Percentiles rank a stretch among this genome's conserved stretches.
Evolutionary conservation across 345 rosid genomes (phyloP).

Genomic region (Linum lewisii): DNA sequence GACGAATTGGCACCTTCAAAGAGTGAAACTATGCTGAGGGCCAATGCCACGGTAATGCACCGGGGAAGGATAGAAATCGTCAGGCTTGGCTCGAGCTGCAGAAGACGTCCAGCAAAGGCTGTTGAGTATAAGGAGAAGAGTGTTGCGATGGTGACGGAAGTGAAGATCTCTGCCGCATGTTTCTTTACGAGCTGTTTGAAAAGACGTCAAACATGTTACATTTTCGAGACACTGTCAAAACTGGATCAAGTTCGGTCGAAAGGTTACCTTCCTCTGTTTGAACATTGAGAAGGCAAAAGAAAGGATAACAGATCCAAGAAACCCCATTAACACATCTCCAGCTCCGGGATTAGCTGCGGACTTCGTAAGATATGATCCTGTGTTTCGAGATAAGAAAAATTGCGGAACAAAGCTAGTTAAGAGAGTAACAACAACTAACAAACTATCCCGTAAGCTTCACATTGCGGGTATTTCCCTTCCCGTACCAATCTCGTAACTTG

Average conservation of each 20-base stretch:
- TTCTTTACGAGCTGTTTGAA: conserved; percentile 85
- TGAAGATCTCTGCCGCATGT: conserved; percentile 92
- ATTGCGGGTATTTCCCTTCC: no score
- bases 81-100: conserved; percentile 62
- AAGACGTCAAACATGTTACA: conserved; percentile 2
- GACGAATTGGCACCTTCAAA: conserved; percentile 95
- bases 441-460: no score
- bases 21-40: conserved; percentile 86
- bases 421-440: no score
- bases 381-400: conserved; percentile 10
- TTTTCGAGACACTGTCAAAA: no score
- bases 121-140: conserved; percentile 90
- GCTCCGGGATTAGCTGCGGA: conserved; percentile 80
- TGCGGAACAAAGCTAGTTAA: no score
- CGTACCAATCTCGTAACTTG: no score
- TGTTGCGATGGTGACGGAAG: conserved; percentile 66
- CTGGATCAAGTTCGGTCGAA: background rate
- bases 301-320: conserved; percentile 88
- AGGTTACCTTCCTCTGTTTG: conserved; percentile 77
- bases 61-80: conserved; percentile 82
- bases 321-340: conserved; percentile 91
- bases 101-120: conserved; percentile 70
- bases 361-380: conserved; percentile 83
- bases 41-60: conserved; percentile 87
- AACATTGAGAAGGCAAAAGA: conserved; percentile 96